These are phyloP conservation scores for Kwoniella newhampshirensis DNA, from an alignment of 768 basidiomycete species.

Conservation along the genomic window DNA sequence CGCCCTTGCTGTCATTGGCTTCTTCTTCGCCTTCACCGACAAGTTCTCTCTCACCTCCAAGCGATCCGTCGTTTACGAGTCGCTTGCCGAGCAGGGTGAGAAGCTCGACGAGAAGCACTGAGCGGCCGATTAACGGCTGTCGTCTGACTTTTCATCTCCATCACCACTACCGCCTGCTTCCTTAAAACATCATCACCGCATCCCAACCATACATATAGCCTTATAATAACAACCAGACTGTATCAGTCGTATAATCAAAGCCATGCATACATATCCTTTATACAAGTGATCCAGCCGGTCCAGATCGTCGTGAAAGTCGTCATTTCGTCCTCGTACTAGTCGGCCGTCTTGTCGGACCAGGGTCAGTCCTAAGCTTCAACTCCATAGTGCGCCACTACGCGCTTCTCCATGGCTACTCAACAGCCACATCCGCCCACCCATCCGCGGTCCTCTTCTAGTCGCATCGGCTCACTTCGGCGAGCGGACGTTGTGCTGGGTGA, in stretches of 20 bases:
- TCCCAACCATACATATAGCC: slow-evolving; percentile 2
- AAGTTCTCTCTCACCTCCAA: slow-evolving; percentile 71
- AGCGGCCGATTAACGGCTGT: too few species aligned
- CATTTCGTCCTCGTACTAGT: too few species aligned
- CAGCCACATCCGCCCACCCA: slow-evolving; percentile 18
- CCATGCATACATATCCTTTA: slow-evolving; percentile 14
- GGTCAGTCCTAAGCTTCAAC: too few species aligned
- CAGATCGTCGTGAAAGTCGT: slow-evolving; percentile 2
- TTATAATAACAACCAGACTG: slow-evolving; percentile 9
- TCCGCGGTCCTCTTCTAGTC: slow-evolving; percentile 7
- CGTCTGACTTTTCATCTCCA: background rate
- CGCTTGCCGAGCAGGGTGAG: slow-evolving; percentile 13
- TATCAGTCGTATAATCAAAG: slow-evolving; percentile 2
- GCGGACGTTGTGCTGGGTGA: background rate
- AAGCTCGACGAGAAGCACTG: slow-evolving; percentile 17
- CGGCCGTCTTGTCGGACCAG: too few species aligned
- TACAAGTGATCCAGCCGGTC: slow-evolving; percentile 1
- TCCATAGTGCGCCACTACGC: too few species aligned
- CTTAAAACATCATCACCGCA: background rate
- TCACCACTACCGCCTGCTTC: background rate
- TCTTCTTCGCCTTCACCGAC: slow-evolving; percentile 92
- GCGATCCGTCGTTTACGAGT: slow-evolving; percentile 31
- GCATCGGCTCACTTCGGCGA: slow-evolving; percentile 4
- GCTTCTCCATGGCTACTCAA: background rate
- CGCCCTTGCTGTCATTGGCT: slow-evolving; percentile 79